A percentile compares a stretch with the other conserved stretches of the same genome.
phyloP scores from a whole-genome alignment of 345 rosid genomes.

The Dimocarpus longan region DNA sequence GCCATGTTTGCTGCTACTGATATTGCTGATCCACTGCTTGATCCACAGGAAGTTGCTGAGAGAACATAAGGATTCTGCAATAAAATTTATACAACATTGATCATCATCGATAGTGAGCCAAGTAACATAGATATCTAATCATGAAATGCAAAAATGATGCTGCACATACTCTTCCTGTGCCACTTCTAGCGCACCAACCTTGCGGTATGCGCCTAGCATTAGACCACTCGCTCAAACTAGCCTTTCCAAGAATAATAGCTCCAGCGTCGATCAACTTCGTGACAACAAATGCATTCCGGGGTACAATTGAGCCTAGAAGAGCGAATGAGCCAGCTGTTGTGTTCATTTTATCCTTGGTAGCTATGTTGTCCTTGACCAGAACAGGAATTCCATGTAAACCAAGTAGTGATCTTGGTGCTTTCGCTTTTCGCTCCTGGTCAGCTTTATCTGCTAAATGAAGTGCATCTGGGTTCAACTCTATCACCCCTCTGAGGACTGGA shows the following conservation, averaged over 20 bases:
- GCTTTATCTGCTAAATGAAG: slow-evolving; percentile 16
- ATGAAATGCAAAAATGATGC: too few relatives aligned
- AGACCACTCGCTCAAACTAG: slow-evolving; percentile 40
- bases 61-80: slow-evolving; percentile 28
- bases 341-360: slow-evolving; percentile 33
- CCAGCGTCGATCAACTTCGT: slow-evolving; percentile 38
- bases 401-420: background rate
- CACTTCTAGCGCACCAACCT: slow-evolving; percentile 45
- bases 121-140: too few relatives aligned
- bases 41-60: slow-evolving; percentile 25
- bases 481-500: slow-evolving; percentile 5
- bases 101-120: background rate
- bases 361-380: slow-evolving; percentile 44
- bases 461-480: slow-evolving; percentile 24
- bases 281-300: slow-evolving; percentile 42
- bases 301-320: slow-evolving; percentile 36
- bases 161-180: slow-evolving; percentile 31
- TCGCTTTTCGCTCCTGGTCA: background rate
- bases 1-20: slow-evolving; percentile 39
- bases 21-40: slow-evolving; percentile 34
- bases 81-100: background rate
- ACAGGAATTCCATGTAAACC: slow-evolving; percentile 47
- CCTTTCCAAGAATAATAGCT: slow-evolving; percentile 44
- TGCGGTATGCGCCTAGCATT: slow-evolving; percentile 14
- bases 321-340: slow-evolving; percentile 42